phyloP scores from a whole-genome alignment of 208 protist species.

The Tritrichomonas musculus region DNA sequence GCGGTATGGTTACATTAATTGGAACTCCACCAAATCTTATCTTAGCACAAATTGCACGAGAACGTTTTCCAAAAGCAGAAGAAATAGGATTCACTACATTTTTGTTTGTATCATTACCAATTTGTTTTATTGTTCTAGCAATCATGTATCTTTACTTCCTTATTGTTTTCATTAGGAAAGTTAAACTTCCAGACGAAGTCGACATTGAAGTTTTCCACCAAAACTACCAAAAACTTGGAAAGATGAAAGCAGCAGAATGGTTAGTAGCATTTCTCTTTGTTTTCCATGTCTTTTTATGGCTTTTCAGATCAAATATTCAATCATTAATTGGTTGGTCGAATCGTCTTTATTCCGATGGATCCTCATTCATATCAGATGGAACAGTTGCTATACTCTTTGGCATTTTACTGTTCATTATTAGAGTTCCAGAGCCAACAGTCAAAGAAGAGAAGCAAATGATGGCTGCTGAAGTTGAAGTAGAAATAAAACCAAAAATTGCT shows the following conservation, averaged over 20 bases:
- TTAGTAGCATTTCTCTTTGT: neutral
- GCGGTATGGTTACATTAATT: constrained; percentile 44
- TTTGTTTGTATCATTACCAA: constrained; percentile 27
- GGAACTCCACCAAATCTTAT: constrained; percentile 48
- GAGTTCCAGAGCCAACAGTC: neutral
- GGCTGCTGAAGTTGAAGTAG: neutral
- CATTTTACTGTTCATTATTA: constrained; percentile 14
- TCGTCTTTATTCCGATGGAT: neutral
- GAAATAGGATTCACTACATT: neutral
- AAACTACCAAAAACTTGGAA: neutral
- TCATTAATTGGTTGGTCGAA: neutral
- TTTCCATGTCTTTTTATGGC: neutral
- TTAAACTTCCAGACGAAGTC: neutral
- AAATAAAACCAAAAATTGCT: neutral
- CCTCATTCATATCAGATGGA: neutral
- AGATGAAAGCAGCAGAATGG: neutral
- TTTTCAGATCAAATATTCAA: neutral
- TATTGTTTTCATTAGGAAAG: neutral
- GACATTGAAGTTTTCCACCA: neutral
- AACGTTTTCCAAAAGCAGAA: neutral
- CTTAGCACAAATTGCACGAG: neutral
- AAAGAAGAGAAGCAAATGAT: neutral
- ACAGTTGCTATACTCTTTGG: neutral
- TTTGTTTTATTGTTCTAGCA: neutral
- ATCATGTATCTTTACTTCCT: neutral